Conservation (phyloP, 768 basidiomycete species). For the Chlorophyllum brunneum region DNA sequence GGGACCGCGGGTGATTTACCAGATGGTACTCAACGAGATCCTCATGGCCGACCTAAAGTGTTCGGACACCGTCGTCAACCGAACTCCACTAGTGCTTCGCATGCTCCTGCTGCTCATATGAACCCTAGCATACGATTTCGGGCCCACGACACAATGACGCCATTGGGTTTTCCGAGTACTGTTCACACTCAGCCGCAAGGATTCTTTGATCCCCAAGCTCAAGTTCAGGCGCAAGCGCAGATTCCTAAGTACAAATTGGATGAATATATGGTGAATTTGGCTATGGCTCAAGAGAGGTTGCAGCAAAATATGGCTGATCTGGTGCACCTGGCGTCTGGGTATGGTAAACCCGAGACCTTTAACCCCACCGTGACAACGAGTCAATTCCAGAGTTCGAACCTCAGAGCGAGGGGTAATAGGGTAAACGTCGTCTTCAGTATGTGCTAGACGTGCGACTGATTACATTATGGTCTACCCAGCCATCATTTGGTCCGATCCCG, state of each 20-base stretch:
- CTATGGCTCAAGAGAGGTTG: neutral
- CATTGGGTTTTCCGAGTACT: neutral
- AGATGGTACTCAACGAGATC: neutral
- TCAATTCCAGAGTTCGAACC: neutral
- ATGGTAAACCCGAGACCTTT: neutral
- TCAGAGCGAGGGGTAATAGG: neutral
- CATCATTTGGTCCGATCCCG: neutral
- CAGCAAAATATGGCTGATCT: neutral
- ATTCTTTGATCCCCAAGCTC: neutral
- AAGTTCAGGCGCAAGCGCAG: neutral
- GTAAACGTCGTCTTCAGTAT: neutral
- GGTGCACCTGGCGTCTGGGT: neutral
- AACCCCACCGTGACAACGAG: neutral
- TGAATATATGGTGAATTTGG: neutral
- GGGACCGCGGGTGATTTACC: neutral
- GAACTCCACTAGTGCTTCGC: neutral
- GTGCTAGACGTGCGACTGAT: neutral
- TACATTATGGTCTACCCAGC: neutral
- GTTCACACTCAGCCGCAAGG: neutral
- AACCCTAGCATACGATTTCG: neutral
- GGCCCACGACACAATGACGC: neutral
- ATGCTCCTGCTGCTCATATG: neutral
- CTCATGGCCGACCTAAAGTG: neutral
- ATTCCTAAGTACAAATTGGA: neutral
- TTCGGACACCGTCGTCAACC: neutral